Evolutionary conservation across 371 early-diverging fungal species (phyloP), one percentile per base, ranked within the genome.

Genomic region (Mucor saturninus): DNA sequence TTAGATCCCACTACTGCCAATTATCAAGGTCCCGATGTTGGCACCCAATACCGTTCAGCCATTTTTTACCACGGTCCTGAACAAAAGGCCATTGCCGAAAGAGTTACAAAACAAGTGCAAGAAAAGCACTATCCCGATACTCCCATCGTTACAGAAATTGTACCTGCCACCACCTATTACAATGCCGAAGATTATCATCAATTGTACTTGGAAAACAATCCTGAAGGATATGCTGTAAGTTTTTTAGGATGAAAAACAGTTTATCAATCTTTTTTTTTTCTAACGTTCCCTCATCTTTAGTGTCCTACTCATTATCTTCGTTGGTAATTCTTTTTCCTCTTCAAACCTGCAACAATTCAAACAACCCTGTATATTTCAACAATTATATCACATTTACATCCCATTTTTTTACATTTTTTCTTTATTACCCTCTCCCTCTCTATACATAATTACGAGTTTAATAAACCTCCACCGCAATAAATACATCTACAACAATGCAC

Each of bases 171-270:
- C 14, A 73, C 62, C 21, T 97, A 91, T 74, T 95, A 81, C 62
- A 81, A 88, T 53, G 98, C 93, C 26, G 97, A 97, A 73, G 91
- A 85, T 0, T 95, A 95, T 67, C 98, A 97, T 68, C 93, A 92
- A 73, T 73, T 81, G 21, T 96, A 97, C 56, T 72, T 97, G 50
- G 87, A 83, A 43, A 88, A 86, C 61, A 83, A 89, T 56, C 80
- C 74, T 30, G 62, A 65, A 15, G 73, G 76, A 13, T 78, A 78
- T 29, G 61, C 67, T 56, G 72, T 71, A 64, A 62, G 65, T 62
- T 45, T 31, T 30, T 38, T 38, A 9, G 30, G 4, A 56, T 7
- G 9, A 28, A 35, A 13, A 32, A 35, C 32, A 43, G 65, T 43
- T 64, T 56, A 50, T 39, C 7, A 43, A 11, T 14, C 69, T 35